Evolutionary conservation across 2,329 filamentous ascomycete genomes (phyloP).

Genomic region (Aspergillus ustus): DNA sequence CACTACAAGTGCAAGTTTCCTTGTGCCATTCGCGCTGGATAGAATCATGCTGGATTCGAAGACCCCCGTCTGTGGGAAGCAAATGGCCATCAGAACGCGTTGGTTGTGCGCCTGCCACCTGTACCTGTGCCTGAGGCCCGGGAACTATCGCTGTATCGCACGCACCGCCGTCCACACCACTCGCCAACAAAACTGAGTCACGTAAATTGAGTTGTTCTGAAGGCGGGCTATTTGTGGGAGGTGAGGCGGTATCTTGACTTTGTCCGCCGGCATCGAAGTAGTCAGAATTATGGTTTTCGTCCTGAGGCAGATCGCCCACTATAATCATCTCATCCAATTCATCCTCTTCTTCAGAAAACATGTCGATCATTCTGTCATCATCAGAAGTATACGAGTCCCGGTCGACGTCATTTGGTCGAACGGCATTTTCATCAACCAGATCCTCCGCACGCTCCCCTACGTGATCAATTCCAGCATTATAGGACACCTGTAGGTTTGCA

Average conservation of each 20-base stretch:
- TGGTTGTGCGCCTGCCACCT: slow-evolving; percentile 17
- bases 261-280: slow-evolving; percentile 17
- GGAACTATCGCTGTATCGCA: not conserved
- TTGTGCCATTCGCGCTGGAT: not conserved
- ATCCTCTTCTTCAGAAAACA: slow-evolving; percentile 24
- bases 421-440: slow-evolving; percentile 68
- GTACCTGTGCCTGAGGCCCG: slow-evolving; percentile 2
- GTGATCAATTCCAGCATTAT: slow-evolving; percentile 17
- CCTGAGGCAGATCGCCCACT: slow-evolving; percentile 22
- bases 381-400: slow-evolving; percentile 48
- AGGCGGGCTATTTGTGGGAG: not conserved
- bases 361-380: slow-evolving; percentile 43
- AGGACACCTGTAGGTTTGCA: slow-evolving; percentile 26
- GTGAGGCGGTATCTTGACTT: not conserved
- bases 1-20: not conserved
- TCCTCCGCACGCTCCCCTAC: slow-evolving; percentile 38
- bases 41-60: not conserved
- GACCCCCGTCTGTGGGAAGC: not conserved
- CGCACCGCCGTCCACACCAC: not conserved
- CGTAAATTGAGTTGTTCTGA: not conserved
- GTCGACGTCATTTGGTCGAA: slow-evolving; percentile 53
- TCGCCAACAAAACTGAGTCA: not conserved
- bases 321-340: slow-evolving; percentile 20
- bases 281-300: slow-evolving; percentile 30
- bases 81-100: slow-evolving; percentile 2